Percentiles rank a stretch among this genome's conserved stretches.
These are phyloP conservation scores for Exophiala viscosa DNA, from an alignment of 2,329 filamentous ascomycete genomes.

Conservation along the genomic window DNA sequence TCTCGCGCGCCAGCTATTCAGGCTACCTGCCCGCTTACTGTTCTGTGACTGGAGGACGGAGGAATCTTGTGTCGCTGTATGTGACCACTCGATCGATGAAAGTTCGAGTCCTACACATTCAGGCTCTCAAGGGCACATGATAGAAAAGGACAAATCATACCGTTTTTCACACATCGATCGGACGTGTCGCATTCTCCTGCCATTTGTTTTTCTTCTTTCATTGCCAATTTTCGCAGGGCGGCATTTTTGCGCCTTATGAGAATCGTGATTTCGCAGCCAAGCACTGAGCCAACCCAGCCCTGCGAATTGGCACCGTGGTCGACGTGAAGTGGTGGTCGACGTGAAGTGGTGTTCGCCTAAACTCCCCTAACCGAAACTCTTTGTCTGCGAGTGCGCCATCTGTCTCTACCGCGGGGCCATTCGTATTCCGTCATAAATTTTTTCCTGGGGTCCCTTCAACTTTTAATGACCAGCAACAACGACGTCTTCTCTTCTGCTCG, in stretches of 20 bases:
- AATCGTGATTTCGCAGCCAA: no score
- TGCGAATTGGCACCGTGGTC: no score
- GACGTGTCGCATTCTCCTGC: not conserved
- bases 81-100: conserved; percentile 12
- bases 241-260: no score
- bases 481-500: conserved; percentile 14
- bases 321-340: no score
- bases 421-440: not conserved
- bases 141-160: conserved; percentile 7
- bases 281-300: not conserved
- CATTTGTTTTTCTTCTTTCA: not conserved
- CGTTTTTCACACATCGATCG: not conserved
- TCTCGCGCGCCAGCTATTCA: not conserved
- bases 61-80: conserved; percentile 7
- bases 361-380: not conserved
- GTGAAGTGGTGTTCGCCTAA: no score
- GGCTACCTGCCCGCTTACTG: not conserved
- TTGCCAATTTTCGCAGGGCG: no score
- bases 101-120: conserved; percentile 1
- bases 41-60: conserved; percentile 5
- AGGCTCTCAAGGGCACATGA: not conserved
- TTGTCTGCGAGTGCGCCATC: no score
- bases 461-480: conserved; percentile 5
- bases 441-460: conserved; percentile 1
- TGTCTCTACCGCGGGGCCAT: not conserved